These are phyloP conservation scores for Chalciporus sphaerocephalus DNA, from an alignment of 768 basidiomycete genomes.

Conservation along the genomic window DNA sequence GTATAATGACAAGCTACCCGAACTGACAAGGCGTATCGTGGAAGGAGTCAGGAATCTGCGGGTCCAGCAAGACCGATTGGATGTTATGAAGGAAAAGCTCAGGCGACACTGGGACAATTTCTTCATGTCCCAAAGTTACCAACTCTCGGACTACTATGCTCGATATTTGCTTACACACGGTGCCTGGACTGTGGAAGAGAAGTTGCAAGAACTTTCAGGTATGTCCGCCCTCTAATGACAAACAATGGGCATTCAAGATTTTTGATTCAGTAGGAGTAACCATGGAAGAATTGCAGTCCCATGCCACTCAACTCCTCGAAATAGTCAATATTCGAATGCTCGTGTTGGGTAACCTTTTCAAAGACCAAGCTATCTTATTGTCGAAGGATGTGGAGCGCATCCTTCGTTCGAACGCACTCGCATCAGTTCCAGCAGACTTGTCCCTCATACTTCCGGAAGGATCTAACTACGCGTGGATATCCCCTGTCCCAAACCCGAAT, in stretches of 20 bases:
- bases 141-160: conserved; percentile 70
- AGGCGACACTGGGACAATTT: conserved; percentile 83
- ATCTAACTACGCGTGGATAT: conserved; percentile 62
- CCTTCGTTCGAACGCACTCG: conserved; percentile 50
- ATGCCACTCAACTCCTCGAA: conserved; percentile 56
- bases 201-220: conserved; percentile 71
- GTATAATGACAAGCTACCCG: conserved; percentile 87
- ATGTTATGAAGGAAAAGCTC: conserved; percentile 81
- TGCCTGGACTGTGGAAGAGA: conserved; percentile 76
- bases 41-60: conserved; percentile 60
- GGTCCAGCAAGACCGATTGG: conserved; percentile 68
- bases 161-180: conserved; percentile 66
- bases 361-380: conserved; percentile 75
- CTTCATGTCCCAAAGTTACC: conserved; percentile 78
- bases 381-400: conserved; percentile 68
- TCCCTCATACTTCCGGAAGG: conserved; percentile 65
- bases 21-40: conserved; percentile 68
- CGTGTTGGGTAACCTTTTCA: conserved; percentile 78
- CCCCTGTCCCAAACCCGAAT: conserved; percentile 71
- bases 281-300: conserved; percentile 60
- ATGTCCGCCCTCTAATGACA: conserved; percentile 28
- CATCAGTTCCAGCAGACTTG: conserved; percentile 34
- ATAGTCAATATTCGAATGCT: conserved; percentile 68
- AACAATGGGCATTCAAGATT: background rate
- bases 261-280: conserved; percentile 53